These are phyloP conservation scores for Prunella vulgaris DNA, from an alignment of 257 asterid species.

Conservation along the genomic window DNA sequence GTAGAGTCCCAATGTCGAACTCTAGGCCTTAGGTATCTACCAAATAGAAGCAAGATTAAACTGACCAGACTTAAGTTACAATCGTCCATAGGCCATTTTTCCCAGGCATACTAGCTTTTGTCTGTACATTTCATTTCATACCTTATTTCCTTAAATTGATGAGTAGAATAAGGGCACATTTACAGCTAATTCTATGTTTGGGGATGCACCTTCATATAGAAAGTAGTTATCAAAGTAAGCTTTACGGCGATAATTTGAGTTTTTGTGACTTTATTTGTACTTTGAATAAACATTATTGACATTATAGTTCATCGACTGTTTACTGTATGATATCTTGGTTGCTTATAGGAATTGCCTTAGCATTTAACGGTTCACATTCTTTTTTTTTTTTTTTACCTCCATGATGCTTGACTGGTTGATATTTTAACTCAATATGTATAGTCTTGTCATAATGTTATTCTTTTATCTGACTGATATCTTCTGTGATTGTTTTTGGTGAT, in stretches of 20 bases:
- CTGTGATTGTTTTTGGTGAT: slow-evolving; percentile 18
- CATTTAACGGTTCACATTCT: background rate
- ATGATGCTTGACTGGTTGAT: background rate
- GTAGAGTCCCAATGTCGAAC: background rate
- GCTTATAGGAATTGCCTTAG: background rate
- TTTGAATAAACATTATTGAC: background rate
- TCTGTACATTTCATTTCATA: background rate
- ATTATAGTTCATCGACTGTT: background rate
- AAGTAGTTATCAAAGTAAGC: background rate
- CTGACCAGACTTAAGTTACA: background rate
- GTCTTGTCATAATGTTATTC: background rate
- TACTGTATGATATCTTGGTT: background rate
- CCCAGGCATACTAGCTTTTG: background rate
- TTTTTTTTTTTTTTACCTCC: background rate
- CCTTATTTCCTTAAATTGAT: background rate
- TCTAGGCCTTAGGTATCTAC: background rate
- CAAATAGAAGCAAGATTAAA: background rate
- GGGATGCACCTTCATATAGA: background rate
- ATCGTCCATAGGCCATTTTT: background rate
- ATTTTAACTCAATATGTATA: background rate
- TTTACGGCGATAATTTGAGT: background rate
- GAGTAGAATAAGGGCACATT: background rate
- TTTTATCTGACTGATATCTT: slow-evolving; percentile 6
- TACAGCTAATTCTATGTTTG: background rate
- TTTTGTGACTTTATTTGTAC: background rate